Conservation (phyloP, 1,284 basidiomycete species). For the Vanrija sp. region DNA sequence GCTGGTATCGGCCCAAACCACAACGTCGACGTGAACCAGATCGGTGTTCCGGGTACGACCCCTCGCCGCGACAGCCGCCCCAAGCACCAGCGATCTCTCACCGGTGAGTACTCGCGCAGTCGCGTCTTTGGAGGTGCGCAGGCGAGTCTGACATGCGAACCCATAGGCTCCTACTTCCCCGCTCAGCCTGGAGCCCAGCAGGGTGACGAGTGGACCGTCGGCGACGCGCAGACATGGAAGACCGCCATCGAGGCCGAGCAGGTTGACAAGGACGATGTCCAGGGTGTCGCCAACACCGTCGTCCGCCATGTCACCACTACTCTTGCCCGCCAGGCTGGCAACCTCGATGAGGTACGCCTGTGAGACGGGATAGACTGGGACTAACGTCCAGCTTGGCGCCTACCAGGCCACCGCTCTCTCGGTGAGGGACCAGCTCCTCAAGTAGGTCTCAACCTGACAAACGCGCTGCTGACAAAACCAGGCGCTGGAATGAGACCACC, state of each 20-base stretch:
- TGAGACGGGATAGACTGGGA: constrained; percentile 66
- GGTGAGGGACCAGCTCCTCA: constrained; percentile 75
- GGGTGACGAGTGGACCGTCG: constrained; percentile 78
- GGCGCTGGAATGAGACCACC: constrained; percentile 49
- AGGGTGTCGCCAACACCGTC: constrained; percentile 68
- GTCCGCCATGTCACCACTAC: constrained; percentile 80
- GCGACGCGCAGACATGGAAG: constrained; percentile 77
- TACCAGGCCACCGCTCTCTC: constrained; percentile 56
- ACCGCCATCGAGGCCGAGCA: constrained; percentile 49
- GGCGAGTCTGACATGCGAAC: background rate
- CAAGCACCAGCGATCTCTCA: constrained; percentile 41
- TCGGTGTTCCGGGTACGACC: constrained; percentile 40
- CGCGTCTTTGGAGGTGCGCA: background rate
- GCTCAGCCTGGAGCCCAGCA: constrained; percentile 60
- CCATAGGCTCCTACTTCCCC: constrained; percentile 45
- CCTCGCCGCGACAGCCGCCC: constrained; percentile 40
- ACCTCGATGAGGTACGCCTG: constrained; percentile 68
- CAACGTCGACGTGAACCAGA: constrained; percentile 37
- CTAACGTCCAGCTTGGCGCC: constrained; percentile 42
- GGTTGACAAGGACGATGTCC: constrained; percentile 47
- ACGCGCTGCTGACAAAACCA: constrained; percentile 4
- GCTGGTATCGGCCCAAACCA: constrained; percentile 28
- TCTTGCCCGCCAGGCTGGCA: constrained; percentile 80
- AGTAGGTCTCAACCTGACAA: constrained; percentile 11
- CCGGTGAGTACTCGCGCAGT: constrained; percentile 22